Conservation (phyloP, 2,329 filamentous ascomycete species). For the Ophiocordyceps robertsii region DNA sequence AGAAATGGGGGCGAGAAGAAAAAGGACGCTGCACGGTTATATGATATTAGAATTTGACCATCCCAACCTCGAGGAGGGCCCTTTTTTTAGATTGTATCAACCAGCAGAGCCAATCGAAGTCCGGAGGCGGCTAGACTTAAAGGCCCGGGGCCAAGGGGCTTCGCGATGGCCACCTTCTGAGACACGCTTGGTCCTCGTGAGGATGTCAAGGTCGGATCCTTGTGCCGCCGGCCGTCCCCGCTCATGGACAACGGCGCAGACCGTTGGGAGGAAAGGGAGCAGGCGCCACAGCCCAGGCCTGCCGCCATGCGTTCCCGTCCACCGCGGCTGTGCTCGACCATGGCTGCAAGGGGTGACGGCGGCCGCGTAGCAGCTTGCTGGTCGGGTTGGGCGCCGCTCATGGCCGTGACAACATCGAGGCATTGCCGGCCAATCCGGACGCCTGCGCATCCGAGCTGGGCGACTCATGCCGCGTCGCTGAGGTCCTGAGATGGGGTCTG, state of each 20-base stretch:
- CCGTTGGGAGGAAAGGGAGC: no score
- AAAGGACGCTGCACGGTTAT: not conserved
- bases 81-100: not conserved
- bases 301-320: no score
- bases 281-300: no score
- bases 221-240: not conserved
- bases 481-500: constrained; percentile 6
- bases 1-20: not conserved
- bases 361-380: no score
- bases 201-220: constrained; percentile 1
- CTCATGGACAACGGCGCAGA: no score
- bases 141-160: constrained; percentile 2
- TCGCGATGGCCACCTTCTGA: constrained; percentile 2
- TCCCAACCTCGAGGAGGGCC: not conserved
- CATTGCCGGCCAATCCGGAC: not conserved
- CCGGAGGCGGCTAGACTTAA: not conserved
- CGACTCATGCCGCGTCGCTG: constrained; percentile 2
- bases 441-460: not conserved
- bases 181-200: constrained; percentile 5
- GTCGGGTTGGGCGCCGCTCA: no score
- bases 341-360: no score
- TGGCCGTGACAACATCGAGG: not conserved
- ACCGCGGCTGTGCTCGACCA: no score
- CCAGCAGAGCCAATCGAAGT: not conserved
- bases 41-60: not conserved